Evolutionary conservation across 2,329 filamentous ascomycete species (phyloP).

Genomic region (Diaporthe nobilis): DNA sequence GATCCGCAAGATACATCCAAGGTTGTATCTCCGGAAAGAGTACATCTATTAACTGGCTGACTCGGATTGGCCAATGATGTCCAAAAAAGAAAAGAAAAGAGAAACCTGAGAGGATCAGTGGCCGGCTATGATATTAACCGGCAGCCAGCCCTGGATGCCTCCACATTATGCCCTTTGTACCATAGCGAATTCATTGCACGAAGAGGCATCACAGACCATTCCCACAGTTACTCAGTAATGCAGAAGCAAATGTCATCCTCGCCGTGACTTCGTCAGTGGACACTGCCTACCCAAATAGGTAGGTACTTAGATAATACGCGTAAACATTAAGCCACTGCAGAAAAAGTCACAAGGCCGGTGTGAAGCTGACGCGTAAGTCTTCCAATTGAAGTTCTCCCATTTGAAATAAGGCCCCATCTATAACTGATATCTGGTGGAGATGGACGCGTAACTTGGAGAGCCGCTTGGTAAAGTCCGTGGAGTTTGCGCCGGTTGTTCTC

Average conservation of each 20-base stretch:
- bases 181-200: background rate
- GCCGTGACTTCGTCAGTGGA: background rate
- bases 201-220: background rate
- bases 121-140: background rate
- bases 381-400: background rate
- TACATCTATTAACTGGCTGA: background rate
- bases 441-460: background rate
- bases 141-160: too few relatives aligned
- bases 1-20: background rate
- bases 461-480: background rate
- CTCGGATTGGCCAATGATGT: background rate
- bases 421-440: background rate
- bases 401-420: constrained; percentile 10
- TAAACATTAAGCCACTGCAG: background rate
- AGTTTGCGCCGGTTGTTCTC: background rate
- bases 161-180: background rate
- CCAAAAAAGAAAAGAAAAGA: too few relatives aligned
- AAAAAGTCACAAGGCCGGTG: background rate
- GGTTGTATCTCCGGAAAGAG: background rate
- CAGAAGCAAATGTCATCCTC: background rate
- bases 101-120: too few relatives aligned
- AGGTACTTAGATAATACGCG: background rate
- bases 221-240: background rate
- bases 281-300: background rate
- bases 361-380: constrained; percentile 1